Evolutionary conservation across 1,284 basidiomycete genomes (phyloP).

Genomic region (Pterulicium gracile): DNA sequence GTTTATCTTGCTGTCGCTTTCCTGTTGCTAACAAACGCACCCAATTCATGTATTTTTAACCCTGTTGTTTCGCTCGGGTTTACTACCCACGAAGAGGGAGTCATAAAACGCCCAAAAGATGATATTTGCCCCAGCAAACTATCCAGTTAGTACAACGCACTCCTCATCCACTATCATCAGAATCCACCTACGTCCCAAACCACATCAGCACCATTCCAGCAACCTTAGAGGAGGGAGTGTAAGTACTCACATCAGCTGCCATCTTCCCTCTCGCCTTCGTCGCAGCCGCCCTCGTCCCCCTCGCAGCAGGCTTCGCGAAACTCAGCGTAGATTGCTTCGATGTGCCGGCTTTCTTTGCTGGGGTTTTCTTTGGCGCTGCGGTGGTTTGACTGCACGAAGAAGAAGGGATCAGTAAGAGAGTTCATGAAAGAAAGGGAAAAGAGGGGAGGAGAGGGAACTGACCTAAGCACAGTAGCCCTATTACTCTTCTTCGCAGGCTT

Average conservation of each 20-base stretch:
- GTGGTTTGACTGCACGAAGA: conserved; percentile 22
- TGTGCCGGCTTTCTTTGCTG: conserved; percentile 43
- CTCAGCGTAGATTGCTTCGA: conserved; percentile 46
- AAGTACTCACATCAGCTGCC: conserved; percentile 12
- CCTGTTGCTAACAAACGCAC: too few species aligned
- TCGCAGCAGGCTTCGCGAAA: conserved; percentile 47
- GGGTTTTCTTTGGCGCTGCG: conserved; percentile 42
- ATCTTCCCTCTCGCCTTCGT: conserved; percentile 45
- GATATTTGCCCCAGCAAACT: too few species aligned
- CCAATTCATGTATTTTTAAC: too few species aligned
- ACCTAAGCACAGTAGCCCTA: conserved; percentile 57
- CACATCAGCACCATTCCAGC: neutral
- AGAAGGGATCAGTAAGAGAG: conserved; percentile 7
- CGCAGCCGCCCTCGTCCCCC: conserved; percentile 48
- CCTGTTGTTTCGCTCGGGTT: too few species aligned
- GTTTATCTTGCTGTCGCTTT: too few species aligned
- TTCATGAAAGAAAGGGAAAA: neutral
- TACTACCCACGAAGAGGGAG: too few species aligned
- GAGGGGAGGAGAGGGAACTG: conserved; percentile 12
- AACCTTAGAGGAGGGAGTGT: too few species aligned
- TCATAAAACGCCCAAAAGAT: too few species aligned
- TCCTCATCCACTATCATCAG: neutral
- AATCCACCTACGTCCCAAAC: neutral
- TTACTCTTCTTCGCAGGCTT: conserved; percentile 48
- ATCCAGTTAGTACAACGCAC: too few species aligned